Conservation (phyloP, 2,329 filamentous ascomycete genomes). For the Thielaviopsis ethacetica region DNA sequence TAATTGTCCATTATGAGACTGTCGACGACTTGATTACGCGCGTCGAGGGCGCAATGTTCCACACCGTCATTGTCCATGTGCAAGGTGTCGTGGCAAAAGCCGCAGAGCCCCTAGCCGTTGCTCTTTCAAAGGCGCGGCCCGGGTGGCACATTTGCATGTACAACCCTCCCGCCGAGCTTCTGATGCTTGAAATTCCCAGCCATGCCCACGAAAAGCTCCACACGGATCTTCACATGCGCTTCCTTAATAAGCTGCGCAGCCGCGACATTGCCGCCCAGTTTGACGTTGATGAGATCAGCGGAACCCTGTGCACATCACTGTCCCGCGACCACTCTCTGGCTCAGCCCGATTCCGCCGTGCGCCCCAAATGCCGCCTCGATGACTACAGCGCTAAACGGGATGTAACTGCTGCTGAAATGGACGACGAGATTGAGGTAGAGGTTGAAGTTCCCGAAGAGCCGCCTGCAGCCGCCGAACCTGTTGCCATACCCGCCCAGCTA, state of each 20-base stretch:
- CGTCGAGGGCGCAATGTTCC: constrained; percentile 5
- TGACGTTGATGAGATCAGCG: background rate
- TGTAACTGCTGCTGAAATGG: no score
- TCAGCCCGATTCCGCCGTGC: constrained; percentile 4
- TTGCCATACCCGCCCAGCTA: no score
- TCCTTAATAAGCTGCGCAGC: background rate
- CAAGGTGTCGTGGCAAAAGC: background rate
- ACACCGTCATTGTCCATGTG: constrained; percentile 7
- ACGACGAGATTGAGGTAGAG: no score
- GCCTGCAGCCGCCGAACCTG: no score
- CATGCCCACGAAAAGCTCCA: background rate
- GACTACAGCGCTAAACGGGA: background rate
- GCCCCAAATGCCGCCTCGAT: background rate
- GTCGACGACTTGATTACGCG: constrained; percentile 6
- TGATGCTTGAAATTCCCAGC: constrained; percentile 6
- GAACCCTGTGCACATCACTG: background rate
- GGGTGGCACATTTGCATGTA: constrained; percentile 6
- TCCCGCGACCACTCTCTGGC: constrained; percentile 1
- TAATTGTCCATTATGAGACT: constrained; percentile 9
- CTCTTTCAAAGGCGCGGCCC: background rate
- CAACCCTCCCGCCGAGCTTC: constrained; percentile 5
- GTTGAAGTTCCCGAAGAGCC: no score
- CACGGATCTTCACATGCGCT: background rate
- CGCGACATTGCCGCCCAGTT: background rate
- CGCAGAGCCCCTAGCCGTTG: background rate